A percentile compares a stretch with the other conserved stretches of the same genome.
Evolutionary conservation across 2,329 filamentous ascomycete genomes (phyloP).

Genomic region (Pyrenochaeta sp.): DNA sequence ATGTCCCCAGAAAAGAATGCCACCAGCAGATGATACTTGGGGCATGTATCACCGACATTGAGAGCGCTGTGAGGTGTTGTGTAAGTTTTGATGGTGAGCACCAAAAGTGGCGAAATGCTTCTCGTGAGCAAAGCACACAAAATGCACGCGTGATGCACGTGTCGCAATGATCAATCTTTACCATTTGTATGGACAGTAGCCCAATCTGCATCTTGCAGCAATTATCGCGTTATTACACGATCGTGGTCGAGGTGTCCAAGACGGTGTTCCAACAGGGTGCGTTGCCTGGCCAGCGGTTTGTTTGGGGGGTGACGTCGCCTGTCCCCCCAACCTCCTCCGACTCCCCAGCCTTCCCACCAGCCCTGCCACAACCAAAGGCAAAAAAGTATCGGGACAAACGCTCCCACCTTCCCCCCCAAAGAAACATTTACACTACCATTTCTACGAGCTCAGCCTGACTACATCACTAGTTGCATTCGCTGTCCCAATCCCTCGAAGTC

Average conservation of each 20-base stretch:
- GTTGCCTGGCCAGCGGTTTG: conserved; percentile 27
- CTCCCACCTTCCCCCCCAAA: conserved; percentile 13
- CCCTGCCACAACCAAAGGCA: conserved; percentile 15
- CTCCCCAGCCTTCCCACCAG: conserved; percentile 15
- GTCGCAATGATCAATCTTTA: no score
- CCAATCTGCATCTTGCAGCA: no score
- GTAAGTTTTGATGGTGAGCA: no score
- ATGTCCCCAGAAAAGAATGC: no score
- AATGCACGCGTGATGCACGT: no score
- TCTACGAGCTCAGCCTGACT: conserved; percentile 23
- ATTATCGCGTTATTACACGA: no score
- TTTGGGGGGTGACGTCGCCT: conserved; percentile 26
- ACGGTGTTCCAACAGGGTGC: conserved; percentile 4
- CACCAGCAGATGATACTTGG: no score
- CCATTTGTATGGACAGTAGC: no score
- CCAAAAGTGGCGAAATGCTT: no score
- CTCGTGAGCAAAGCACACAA: no score
- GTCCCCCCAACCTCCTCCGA: conserved; percentile 27
- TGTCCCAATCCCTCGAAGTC: conserved; percentile 3
- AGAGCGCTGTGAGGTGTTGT: no score
- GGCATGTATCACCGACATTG: no score
- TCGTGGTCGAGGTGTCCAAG: neutral
- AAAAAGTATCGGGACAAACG: conserved; percentile 18
- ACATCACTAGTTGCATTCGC: conserved; percentile 25
- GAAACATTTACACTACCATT: conserved; percentile 15